Evolutionary conservation across 164 flowering plant species (phyloP).

Genomic region (Annona squamosa): DNA sequence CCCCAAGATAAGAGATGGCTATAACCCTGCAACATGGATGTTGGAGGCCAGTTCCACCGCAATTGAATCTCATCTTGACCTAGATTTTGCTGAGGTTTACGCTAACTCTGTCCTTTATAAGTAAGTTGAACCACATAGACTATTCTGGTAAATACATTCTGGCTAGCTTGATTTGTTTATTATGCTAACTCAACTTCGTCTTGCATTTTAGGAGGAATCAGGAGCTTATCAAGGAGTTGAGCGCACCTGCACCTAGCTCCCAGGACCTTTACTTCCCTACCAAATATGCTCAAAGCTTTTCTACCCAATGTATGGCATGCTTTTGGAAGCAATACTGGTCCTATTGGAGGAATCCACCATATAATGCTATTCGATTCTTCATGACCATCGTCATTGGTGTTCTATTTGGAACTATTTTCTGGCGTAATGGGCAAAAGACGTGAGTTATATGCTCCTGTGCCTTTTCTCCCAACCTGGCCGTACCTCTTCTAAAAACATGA

Average conservation of each 20-base stretch:
- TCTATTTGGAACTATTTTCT: slow-evolving; percentile 49
- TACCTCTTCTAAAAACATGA: no score
- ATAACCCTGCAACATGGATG: slow-evolving; percentile 73
- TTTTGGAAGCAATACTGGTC: slow-evolving; percentile 64
- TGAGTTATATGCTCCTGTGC: slow-evolving; percentile 18
- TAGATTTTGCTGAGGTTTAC: slow-evolving; percentile 52
- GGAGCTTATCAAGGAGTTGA: slow-evolving; percentile 14
- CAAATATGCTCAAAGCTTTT: slow-evolving; percentile 41
- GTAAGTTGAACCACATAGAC: slow-evolving; percentile 22
- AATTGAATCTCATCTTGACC: slow-evolving; percentile 35
- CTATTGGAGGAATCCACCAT: slow-evolving; percentile 52
- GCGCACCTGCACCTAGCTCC: slow-evolving; percentile 36
- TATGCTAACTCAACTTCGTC: background rate
- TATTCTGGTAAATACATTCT: background rate
- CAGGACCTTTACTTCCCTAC: slow-evolving; percentile 50
- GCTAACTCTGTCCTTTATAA: slow-evolving; percentile 35
- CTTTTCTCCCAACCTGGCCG: background rate
- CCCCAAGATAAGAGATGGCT: slow-evolving; percentile 40
- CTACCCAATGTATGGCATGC: slow-evolving; percentile 46
- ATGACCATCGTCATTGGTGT: slow-evolving; percentile 38
- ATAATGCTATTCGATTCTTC: slow-evolving; percentile 40
- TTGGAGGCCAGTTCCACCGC: slow-evolving; percentile 42
- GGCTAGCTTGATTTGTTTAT: background rate
- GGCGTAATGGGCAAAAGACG: slow-evolving; percentile 31
- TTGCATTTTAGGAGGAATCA: slow-evolving; percentile 11